Base-by-base conservation (phyloP, 805 yeast genomes). In the Starmera caribaea region DNA sequence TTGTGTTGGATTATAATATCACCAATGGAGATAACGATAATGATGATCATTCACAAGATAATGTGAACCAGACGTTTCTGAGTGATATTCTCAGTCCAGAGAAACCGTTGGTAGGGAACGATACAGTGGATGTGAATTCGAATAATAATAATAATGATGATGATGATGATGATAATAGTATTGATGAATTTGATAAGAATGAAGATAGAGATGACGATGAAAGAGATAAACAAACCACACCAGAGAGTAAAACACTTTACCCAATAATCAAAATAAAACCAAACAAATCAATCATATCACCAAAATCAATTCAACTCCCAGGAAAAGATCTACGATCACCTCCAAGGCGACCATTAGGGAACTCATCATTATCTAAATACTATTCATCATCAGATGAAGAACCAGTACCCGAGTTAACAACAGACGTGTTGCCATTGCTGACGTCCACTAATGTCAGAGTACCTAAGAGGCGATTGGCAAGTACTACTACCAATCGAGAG, bases 301-400 rank as follows among this genome's bases (percentile, higher is more conserved):
- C 12, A 28, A 14, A 36, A 16, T 9, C 8, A 28, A 13, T 8
- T 16, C 34, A n/a, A 13, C 26, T 4, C 21, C 15, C 13, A 31
- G 17, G 33, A 4, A 16, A 27, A 13, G 31, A 34, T 26, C 15
- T 32, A 16, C 21, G 17, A 14, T 14, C 34, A 8, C 32, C 38
- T 17, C 34, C 39, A 37, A 30, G 35, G 24, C 12, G 30, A 30
- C 13, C 17, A 29, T 7, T 13, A 9, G 26, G 26, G 26, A 21
- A 21, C 6, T 17, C 30, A 28, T 13, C 21, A 21, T 36, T 11
- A 24, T 36, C 24, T 13, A 35, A 14, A 35, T 24, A 26, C 21
- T 35, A 31, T 9, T 21, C 16, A 3, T 50, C 57, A 13, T 48
- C 54, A 35, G 57, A 50, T 32, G 57, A 52, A 31, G 55, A 51